Evolutionary conservation across 2,329 filamentous ascomycete species (phyloP).

Genomic region (Bipolaris bicolor): DNA sequence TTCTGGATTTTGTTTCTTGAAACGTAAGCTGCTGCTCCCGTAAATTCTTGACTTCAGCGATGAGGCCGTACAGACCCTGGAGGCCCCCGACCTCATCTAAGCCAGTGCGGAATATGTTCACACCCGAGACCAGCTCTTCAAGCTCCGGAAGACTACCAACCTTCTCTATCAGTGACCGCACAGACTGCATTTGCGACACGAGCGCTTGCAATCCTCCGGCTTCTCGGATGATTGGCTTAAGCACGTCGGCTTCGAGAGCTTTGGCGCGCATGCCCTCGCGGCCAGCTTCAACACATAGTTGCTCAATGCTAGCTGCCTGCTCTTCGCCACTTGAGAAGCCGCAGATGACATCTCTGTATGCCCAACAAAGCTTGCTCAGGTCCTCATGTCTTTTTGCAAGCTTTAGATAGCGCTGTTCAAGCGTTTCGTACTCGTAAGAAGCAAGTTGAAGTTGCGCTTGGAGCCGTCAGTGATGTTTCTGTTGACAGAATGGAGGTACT

Average conservation of each 20-base stretch:
- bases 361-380: conserved; percentile 14
- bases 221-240: conserved; percentile 22
- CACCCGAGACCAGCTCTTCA: conserved; percentile 16
- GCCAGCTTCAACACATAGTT: conserved; percentile 24
- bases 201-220: conserved; percentile 23
- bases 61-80: conserved; percentile 15
- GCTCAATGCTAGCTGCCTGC: conserved; percentile 11
- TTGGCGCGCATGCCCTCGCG: conserved; percentile 22
- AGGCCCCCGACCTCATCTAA: conserved; percentile 16
- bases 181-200: conserved; percentile 8
- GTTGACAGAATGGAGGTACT: background rate
- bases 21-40: conserved; percentile 9
- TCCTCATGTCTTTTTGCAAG: conserved; percentile 18
- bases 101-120: conserved; percentile 13
- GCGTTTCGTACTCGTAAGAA: conserved; percentile 14
- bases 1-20: conserved; percentile 2
- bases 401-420: conserved; percentile 16
- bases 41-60: conserved; percentile 12
- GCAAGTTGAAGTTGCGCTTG: conserved; percentile 21
- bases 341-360: conserved; percentile 19
- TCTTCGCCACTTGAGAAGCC: conserved; percentile 11
- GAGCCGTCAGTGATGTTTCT: background rate
- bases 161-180: conserved; percentile 17
- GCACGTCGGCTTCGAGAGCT: conserved; percentile 22
- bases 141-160: conserved; percentile 20